A percentile compares a stretch with the other conserved stretches of the same genome.
phyloP scores from a whole-genome alignment of 352 stramenopile genomes.

The Phytophthora rubi region DNA sequence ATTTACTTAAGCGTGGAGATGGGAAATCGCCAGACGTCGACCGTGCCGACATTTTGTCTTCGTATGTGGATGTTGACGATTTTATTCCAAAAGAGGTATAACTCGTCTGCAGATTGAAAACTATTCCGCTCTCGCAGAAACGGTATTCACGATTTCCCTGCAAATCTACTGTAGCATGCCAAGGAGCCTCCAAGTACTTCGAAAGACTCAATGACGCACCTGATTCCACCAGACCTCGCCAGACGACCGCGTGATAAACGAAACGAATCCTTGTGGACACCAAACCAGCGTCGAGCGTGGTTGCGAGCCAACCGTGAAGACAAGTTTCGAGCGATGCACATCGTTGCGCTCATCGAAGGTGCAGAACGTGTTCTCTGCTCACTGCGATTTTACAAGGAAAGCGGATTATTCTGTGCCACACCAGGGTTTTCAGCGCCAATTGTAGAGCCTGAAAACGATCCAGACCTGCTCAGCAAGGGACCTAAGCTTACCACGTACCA shows the following conservation, averaged over 20 bases:
- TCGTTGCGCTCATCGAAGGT: constrained; percentile 50
- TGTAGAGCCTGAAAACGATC: constrained; percentile 41
- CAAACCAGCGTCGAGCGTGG: constrained; percentile 44
- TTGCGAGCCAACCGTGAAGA: constrained; percentile 60
- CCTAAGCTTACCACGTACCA: constrained; percentile 58
- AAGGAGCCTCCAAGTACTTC: constrained; percentile 22
- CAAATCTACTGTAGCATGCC: constrained; percentile 3
- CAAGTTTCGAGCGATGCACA: constrained; percentile 65
- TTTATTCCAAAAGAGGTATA: constrained; percentile 43
- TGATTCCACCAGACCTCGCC: constrained; percentile 29
- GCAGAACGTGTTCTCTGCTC: constrained; percentile 55
- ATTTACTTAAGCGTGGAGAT: constrained; percentile 13
- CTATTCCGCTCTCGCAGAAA: neutral
- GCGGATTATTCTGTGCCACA: constrained; percentile 55
- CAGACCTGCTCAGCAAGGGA: constrained; percentile 39
- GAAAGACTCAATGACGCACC: constrained; percentile 20
- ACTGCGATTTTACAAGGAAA: constrained; percentile 57
- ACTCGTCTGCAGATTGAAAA: neutral
- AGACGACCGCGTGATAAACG: constrained; percentile 27
- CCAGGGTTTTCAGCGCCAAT: constrained; percentile 63
- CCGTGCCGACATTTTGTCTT: constrained; percentile 30
- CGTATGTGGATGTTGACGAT: constrained; percentile 66
- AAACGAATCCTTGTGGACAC: constrained; percentile 30
- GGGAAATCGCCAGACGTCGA: constrained; percentile 2
- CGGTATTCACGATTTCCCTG: constrained; percentile 1